A percentile compares a stretch with the other conserved stretches of the same genome.
phyloP scores from a whole-genome alignment of 148 eudicot species.

The Pharnaceum exiguum region DNA sequence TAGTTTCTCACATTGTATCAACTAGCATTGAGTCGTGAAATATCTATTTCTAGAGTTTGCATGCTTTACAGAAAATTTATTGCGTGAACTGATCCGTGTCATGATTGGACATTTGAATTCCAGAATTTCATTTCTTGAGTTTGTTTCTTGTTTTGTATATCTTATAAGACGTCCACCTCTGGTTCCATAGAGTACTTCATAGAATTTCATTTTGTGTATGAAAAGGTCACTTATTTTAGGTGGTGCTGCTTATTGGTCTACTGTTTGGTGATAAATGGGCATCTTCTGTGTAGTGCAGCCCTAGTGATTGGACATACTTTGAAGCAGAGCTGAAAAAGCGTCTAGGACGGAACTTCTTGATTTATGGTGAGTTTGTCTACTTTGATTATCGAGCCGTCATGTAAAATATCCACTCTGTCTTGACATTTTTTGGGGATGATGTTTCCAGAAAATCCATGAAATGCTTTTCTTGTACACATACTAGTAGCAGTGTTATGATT shows the following conservation, averaged over 20 bases:
- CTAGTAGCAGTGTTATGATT: too few relatives aligned
- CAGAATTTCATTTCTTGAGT: too few relatives aligned
- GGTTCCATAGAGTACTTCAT: neutral
- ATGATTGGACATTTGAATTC: too few relatives aligned
- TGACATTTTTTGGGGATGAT: neutral
- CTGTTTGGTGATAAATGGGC: too few relatives aligned
- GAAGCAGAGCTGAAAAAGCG: slow-evolving; percentile 86
- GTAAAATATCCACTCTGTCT: neutral
- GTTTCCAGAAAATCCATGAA: neutral
- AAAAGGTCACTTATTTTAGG: neutral
- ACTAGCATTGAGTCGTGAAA: neutral
- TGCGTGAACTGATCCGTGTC: too few relatives aligned
- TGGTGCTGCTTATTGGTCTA: neutral
- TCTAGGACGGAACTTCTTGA: slow-evolving; percentile 75
- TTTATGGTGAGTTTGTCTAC: slow-evolving; percentile 55
- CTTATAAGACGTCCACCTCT: too few relatives aligned
- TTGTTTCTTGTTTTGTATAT: too few relatives aligned
- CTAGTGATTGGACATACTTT: slow-evolving; percentile 97
- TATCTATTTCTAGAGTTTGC: neutral
- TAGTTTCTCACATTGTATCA: neutral
- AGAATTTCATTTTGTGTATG: neutral
- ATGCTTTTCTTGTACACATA: too few relatives aligned
- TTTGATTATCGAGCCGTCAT: neutral
- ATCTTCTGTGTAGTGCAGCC: slow-evolving; percentile 61
- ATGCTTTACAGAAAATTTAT: too few relatives aligned